Conservation (phyloP, 2,329 filamentous ascomycete genomes). For the Fusarium dlaminii region DNA sequence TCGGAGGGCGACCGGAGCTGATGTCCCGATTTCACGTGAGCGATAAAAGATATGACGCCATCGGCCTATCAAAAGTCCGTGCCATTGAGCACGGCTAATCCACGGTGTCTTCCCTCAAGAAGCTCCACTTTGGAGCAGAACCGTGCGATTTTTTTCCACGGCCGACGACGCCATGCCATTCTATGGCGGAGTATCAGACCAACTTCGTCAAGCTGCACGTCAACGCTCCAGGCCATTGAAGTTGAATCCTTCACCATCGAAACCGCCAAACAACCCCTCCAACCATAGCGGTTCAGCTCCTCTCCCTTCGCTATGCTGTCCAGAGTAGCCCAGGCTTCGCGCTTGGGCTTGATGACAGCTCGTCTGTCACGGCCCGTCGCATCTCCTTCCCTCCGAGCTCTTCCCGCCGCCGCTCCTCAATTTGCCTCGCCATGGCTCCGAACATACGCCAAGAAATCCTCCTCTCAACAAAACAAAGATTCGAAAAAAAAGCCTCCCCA, state of each 20-base stretch:
- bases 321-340: slow-evolving; percentile 46
- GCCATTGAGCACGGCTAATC: slow-evolving; percentile 31
- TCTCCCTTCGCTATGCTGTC: slow-evolving; percentile 52
- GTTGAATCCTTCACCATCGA: slow-evolving; percentile 30
- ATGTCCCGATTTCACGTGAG: neutral
- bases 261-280: neutral
- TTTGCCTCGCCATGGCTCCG: slow-evolving; percentile 44
- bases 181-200: slow-evolving; percentile 43
- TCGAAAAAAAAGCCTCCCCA: slow-evolving; percentile 29
- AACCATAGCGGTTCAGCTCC: neutral
- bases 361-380: slow-evolving; percentile 42
- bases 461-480: slow-evolving; percentile 11
- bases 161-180: slow-evolving; percentile 37
- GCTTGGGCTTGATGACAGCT: slow-evolving; percentile 46
- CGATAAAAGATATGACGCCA: slow-evolving; percentile 29
- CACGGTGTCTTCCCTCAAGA: neutral
- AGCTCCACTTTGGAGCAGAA: slow-evolving; percentile 18
- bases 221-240: slow-evolving; percentile 29
- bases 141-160: slow-evolving; percentile 42
- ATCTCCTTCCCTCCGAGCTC: slow-evolving; percentile 39
- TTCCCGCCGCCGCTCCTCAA: slow-evolving; percentile 31
- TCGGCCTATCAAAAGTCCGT: slow-evolving; percentile 37
- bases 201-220: slow-evolving; percentile 35
- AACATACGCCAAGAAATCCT: slow-evolving; percentile 40
- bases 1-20: slow-evolving; percentile 15